Conservation (phyloP, 495 filamentous ascomycete species). For the Xylaria nigripes region DNA sequence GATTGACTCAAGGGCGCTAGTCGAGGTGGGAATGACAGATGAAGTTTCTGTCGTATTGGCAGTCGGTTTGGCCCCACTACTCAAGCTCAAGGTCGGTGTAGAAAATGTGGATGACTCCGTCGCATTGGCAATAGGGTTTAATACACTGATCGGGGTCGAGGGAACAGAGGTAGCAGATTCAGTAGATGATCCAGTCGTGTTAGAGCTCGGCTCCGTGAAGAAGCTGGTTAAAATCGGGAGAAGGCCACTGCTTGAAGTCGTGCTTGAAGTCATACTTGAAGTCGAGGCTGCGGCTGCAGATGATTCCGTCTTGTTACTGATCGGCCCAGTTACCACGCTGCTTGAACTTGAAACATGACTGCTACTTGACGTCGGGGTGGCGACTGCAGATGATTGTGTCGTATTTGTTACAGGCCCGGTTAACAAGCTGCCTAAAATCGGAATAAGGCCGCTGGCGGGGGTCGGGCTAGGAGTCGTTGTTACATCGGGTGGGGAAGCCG, state of each 20-base stretch:
- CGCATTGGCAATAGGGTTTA: constrained; percentile 9
- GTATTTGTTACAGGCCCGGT: background rate
- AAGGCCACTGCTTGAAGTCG: background rate
- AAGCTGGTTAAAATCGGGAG: background rate
- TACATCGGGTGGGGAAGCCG: background rate
- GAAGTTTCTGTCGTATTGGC: constrained; percentile 15
- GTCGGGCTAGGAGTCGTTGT: background rate
- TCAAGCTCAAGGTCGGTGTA: background rate
- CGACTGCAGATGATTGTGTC: background rate
- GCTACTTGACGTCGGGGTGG: background rate
- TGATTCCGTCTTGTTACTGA: constrained; percentile 13
- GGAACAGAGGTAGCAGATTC: background rate
- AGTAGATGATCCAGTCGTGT: constrained; percentile 1
- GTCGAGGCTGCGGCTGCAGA: background rate
- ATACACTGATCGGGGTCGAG: constrained; percentile 11
- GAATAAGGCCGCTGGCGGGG: background rate
- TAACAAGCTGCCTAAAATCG: background rate
- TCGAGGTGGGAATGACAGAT: constrained; percentile 1
- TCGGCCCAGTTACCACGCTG: background rate
- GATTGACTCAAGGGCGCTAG: constrained; percentile 4
- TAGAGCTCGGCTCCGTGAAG: background rate
- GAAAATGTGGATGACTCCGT: constrained; percentile 10
- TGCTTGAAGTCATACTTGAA: too few species aligned
- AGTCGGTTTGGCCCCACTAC: constrained; percentile 2
- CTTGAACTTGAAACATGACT: background rate